Evolutionary conservation across 148 eudicot species (phyloP), one percentile per base, ranked within the genome.

Genomic region (Nepenthes gracilis): DNA sequence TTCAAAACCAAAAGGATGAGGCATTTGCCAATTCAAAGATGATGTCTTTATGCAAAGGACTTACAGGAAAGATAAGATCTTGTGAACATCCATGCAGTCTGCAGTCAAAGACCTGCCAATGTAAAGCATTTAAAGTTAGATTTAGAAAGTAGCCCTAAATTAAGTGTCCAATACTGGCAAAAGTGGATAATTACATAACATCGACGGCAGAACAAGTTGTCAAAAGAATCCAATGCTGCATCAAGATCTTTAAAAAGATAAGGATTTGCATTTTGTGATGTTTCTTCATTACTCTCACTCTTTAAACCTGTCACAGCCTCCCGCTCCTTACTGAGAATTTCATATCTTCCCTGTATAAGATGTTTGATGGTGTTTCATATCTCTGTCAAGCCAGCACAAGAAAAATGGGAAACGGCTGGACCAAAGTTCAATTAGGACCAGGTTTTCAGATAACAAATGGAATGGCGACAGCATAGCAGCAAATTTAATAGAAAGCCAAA

Each of bases 311-410:
- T 63, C 59, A 36, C 63, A 64, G 69, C 66, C 67, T 69, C 77
- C 65, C 78, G 77, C 66, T 66, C 80, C 73, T 77, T 78, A 52
- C 67, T 66, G 66, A 86, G 90, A 75, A 75, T 79, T 78, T 85
- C 93, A 61, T 75, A 84, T 83, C 99, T 89, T 84, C 82, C 97
- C 99, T 94, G 99, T 85, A 89, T 84, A 87, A 84, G 88, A 88
- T 77, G 83, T 79, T 82, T 65, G 82, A 80, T 74, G 74, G 85
- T 81, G 82, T 81, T 85, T 91, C 88, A 85, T 85, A 83, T 75
- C 82, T 86, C 87, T 79, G 89, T 75, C 80, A 84, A 81, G 75
- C 75, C 77, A 84, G 85, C 86, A 86, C 65, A 80, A 76, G 74
- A 71, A 81, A 83, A 65, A 65, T 76, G 87, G 96, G 85, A 83